Evolutionary conservation across 2,329 filamentous ascomycete genomes (phyloP).

Genomic region (Aspergillus ibericus): DNA sequence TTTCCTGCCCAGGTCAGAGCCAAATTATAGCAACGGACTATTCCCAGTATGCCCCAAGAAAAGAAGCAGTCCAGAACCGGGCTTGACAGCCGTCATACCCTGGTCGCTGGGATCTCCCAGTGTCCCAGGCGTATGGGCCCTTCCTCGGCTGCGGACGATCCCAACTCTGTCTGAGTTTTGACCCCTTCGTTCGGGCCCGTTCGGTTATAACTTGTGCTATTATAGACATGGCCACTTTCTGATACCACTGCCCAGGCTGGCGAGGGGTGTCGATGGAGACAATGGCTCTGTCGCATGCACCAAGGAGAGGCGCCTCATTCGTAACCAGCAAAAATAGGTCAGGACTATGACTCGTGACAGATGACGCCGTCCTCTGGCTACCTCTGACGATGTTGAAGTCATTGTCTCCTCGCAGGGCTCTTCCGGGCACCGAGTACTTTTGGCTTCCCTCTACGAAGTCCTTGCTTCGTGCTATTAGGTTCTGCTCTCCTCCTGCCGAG

Average conservation of each 20-base stretch:
- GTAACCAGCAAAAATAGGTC: neutral
- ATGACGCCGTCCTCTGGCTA: neutral
- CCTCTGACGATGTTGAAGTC: neutral
- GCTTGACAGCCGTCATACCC: conserved; percentile 20
- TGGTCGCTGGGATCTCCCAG: conserved; percentile 23
- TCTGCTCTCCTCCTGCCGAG: conserved; percentile 19
- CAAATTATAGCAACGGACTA: conserved; percentile 1
- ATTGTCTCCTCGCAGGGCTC: conserved; percentile 25
- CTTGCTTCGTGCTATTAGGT: conserved; percentile 36
- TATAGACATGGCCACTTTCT: conserved; percentile 1
- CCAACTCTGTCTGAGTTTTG: conserved; percentile 15
- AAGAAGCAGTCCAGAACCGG: conserved; percentile 21
- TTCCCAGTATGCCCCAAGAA: conserved; percentile 5
- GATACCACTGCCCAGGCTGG: neutral
- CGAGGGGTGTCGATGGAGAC: neutral
- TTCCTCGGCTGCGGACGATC: conserved; percentile 19
- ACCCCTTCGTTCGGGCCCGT: conserved; percentile 14
- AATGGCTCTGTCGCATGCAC: neutral
- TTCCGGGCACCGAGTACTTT: conserved; percentile 20
- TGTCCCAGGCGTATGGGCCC: conserved; percentile 20
- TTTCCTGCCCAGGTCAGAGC: conserved; percentile 5
- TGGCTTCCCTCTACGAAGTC: conserved; percentile 16
- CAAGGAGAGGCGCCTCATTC: neutral
- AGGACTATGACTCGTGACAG: neutral
- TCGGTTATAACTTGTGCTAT: conserved; percentile 7